Conservation (phyloP, 202 grass and related monocot genomes). For the Cymbopogon flexuosus region DNA sequence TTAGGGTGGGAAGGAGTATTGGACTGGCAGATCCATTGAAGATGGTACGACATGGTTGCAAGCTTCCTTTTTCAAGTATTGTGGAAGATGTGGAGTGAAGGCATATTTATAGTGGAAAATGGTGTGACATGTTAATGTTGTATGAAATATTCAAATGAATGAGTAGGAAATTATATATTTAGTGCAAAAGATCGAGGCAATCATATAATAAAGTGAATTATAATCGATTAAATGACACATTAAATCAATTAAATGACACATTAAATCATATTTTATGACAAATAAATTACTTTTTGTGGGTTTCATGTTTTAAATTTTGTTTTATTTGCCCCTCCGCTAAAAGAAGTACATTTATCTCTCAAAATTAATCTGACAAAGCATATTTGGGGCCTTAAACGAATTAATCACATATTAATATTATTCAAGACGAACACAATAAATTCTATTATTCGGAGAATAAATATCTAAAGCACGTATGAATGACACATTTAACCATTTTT, state of each 20-base stretch:
- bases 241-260: neutral
- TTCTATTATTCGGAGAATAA: neutral
- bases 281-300: neutral
- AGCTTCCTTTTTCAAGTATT: neutral
- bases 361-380: neutral
- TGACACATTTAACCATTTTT: neutral
- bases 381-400: neutral
- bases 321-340: neutral
- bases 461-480: neutral
- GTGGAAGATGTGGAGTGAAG: neutral
- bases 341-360: neutral
- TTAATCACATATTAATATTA: neutral
- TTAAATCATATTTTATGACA: neutral
- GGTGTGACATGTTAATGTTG: neutral
- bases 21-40: neutral
- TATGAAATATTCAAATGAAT: neutral
- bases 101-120: conserved; percentile 25
- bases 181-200: neutral
- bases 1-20: neutral
- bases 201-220: neutral
- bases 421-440: neutral
- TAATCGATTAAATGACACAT: neutral
- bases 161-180: neutral
- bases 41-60: conserved; percentile 16
- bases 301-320: neutral